Evolutionary conservation across 495 filamentous ascomycete genomes (phyloP), one percentile per base, ranked within the genome.

Genomic region (Poronia punctata): DNA sequence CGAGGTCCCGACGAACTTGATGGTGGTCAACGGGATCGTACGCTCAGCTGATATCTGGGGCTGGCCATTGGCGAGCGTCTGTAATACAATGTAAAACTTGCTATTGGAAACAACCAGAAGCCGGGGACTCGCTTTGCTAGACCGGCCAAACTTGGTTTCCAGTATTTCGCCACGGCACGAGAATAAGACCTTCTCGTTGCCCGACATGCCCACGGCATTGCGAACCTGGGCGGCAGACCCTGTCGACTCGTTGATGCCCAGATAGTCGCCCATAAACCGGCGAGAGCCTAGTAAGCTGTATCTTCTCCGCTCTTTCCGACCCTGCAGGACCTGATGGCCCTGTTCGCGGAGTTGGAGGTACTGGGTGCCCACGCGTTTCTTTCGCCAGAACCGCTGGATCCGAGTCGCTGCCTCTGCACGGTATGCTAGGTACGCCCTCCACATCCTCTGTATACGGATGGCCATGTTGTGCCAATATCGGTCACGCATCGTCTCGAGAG

Each of bases 391-490:
- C 28, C 88, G 76, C 54, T 97, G 93, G 37, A 99, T 97, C 5
- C 93, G 77, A 16, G 81, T 95, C 7, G 92, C 92, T 47, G 87
- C 88, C 63, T 97, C 92, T 9, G 80, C 84, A 18, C 93, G 75
- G 60, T 97, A 96, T 9, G 88, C 78, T 24, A 97, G 71, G 49
- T 95, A 97, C 46, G 94, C 94, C 43, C 93, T 75, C 93, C 93
- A 99, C 48, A 92, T 90, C 43, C 93, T 78, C 60, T 99, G 93
- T 48, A 99, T 97, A 21, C 93, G 78, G 34, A 88, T 95, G 5
- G 92, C 90, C 92, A 99, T 97, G 64, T 97, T 99, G 61, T 95
- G 88, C 89, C 90, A 97, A 63, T 96, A 97, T 16, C 84, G 75
- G 59, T 97, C 93, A 46, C 93, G 76, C 92, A 99, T 96, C 27